Percentiles rank a stretch among this genome's conserved stretches.
These are phyloP conservation scores for Fusarium sp. DNA, from an alignment of 2,329 filamentous ascomycete species.

Conservation along the genomic window DNA sequence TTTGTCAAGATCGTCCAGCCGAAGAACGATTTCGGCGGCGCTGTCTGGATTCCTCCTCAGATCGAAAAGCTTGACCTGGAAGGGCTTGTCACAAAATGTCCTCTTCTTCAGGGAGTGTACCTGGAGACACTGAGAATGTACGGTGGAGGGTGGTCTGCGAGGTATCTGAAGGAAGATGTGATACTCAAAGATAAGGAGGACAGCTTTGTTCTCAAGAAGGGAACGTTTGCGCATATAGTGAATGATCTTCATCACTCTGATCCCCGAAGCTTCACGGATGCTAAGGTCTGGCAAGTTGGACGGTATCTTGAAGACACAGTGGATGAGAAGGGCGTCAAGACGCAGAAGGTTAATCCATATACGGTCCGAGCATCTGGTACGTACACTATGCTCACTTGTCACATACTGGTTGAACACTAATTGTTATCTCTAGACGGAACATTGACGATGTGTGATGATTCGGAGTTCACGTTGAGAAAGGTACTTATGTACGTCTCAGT, in stretches of 20 bases:
- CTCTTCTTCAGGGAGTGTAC: slow-evolving; percentile 55
- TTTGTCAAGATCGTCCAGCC: slow-evolving; percentile 51
- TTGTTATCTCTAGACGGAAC: slow-evolving; percentile 48
- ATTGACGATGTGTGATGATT: slow-evolving; percentile 51
- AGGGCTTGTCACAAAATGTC: slow-evolving; percentile 52
- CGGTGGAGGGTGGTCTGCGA: slow-evolving; percentile 51
- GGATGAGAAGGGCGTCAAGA: slow-evolving; percentile 44
- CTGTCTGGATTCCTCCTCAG: slow-evolving; percentile 52
- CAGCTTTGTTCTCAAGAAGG: slow-evolving; percentile 51
- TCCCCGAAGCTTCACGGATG: slow-evolving; percentile 49
- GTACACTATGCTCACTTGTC: neutral
- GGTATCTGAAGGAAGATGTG: slow-evolving; percentile 50
- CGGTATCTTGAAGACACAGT: slow-evolving; percentile 50
- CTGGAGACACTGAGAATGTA: slow-evolving; percentile 57
- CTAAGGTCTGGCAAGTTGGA: slow-evolving; percentile 52
- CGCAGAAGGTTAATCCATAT: slow-evolving; percentile 40
- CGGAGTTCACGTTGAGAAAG: slow-evolving; percentile 51
- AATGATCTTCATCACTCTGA: slow-evolving; percentile 54
- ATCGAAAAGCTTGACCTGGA: slow-evolving; percentile 54
- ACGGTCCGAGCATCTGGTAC: slow-evolving; percentile 52
- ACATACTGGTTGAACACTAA: slow-evolving; percentile 4
- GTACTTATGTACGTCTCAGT: slow-evolving; percentile 52
- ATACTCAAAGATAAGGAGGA: slow-evolving; percentile 47
- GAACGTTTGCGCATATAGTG: slow-evolving; percentile 52
- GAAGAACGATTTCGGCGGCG: slow-evolving; percentile 52